Evolutionary conservation across 371 early-diverging fungal genomes (phyloP), one percentile per base, ranked within the genome.

Genomic region (Rozella allomycis): DNA sequence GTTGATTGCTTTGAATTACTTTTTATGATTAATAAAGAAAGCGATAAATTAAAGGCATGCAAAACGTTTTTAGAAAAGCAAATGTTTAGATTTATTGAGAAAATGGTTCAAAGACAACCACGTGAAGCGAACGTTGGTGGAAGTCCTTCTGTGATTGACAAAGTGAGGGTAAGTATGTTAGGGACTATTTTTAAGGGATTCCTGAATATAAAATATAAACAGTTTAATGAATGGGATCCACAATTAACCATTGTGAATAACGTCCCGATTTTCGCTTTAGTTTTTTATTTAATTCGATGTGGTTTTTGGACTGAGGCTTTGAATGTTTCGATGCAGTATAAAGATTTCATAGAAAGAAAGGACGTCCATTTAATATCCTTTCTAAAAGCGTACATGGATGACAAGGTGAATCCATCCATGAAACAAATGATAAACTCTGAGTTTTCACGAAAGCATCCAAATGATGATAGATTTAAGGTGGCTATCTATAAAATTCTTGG

Each of bases 401-500:
- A 53, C 13, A 42, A 43, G 13, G 47, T 47, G 3, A 26, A 26
- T 10, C 35, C 20, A 9, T 17, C 19, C 4, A 31, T 16, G 23
- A 1, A 33, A 34, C 20, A 27, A 21, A 10, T 23, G 7, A 22
- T 25, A 11, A 26, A 31, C 30, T 10, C 30, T 33, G 23, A 36
- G 9, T 28, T 36, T 11, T 13, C 25, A 3, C 23, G 37, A 26
- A 35, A 36, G 10, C 6, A n/a, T 7, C 23, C 32, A 10, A 19
- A 20, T 0, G 55, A 51, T 8, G 91, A 90, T 46, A 80, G 80
- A 8, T 87, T 72, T 64, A 84, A 87, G 49, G 50, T 72, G 3
- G 67, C 83, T 3, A 37, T 90, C 9, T 79, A 73, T 53, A 82
- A 79, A 47, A 67, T 82, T 16, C 45, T 90, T 30, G 88, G 91